Base-by-base conservation (phyloP, 768 basidiomycete genomes). In the Mycena epipterygia region DNA sequence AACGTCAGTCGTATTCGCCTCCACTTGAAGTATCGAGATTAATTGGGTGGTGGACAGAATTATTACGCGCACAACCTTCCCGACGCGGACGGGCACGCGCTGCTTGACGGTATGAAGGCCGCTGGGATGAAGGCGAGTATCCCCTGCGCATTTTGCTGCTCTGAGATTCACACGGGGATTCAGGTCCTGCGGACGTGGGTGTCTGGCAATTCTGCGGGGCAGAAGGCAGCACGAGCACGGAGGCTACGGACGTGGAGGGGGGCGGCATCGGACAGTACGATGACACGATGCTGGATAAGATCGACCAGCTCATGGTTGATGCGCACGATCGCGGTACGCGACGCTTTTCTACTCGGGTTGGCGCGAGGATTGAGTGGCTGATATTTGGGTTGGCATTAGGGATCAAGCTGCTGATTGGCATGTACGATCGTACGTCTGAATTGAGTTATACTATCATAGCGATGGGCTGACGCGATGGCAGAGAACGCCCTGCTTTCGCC, bases 261-360 rank as follows among this genome's bases (percentile, higher is more conserved):
- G 77, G 64, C 30, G 70, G 70, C 17, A 77, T 81, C 37, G 80
- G 78, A 48, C 80, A 71, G 64, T 84, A 83, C 71, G 73, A 83
- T 66, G 79, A 79, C 63, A 81, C 80, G 1, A 76, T 83, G n/a
- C 73, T 84, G 17, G 71, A 83, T 48, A 74, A 72, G 14, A 75
- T 84, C n/a, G 82, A 84, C 70, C 80, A 79, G 32, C 74, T 84
- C 60, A 84, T 84, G 83, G 66, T 77, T 37, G 80, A 80, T 27
- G 79, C 82, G 0, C 73, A 81, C 41, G 67, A 68, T 5, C 76
- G 79, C 57, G 81, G 81, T 52, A 52, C 42, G 42, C n/a, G n/a
- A n/a, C n/a, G n/a, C n/a, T n/a, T n/a, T n/a, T n/a, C n/a, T n/a
- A n/a, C n/a, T n/a, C n/a, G n/a, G n/a, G n/a, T n/a, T n/a, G n/a